These are phyloP conservation scores for Alternaria alternata DNA, from an alignment of 2,329 filamentous ascomycete species.

Conservation along the genomic window DNA sequence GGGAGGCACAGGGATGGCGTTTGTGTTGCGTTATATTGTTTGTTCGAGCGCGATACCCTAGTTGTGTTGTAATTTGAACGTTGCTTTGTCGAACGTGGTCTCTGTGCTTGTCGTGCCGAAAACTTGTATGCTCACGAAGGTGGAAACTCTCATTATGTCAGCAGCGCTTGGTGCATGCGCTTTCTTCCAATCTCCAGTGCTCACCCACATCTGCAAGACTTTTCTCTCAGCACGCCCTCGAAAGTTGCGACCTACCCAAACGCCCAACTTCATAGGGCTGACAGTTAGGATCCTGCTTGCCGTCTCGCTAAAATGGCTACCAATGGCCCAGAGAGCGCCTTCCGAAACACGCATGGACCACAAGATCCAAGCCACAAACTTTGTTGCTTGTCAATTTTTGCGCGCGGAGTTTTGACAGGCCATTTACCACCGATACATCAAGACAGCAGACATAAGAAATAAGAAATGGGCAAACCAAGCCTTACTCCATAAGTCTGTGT, in stretches of 20 bases:
- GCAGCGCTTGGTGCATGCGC: neutral
- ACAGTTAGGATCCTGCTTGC: neutral
- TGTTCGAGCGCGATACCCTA: neutral
- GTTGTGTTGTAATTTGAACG: neutral
- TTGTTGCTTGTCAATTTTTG: neutral
- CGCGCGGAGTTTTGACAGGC: neutral
- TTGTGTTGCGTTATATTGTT: neutral
- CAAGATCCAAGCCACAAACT: neutral
- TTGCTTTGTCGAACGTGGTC: neutral
- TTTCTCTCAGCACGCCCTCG: neutral
- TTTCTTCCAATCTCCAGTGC: neutral
- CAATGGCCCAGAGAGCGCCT: slow-evolving; percentile 6
- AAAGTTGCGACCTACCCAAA: neutral
- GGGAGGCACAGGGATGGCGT: neutral
- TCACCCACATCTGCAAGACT: neutral
- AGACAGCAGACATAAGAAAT: neutral
- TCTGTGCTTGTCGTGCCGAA: neutral
- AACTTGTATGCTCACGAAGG: neutral
- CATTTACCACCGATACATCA: neutral
- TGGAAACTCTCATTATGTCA: neutral
- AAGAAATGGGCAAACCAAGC: neutral
- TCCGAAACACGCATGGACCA: slow-evolving; percentile 10
- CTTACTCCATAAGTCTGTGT: too few relatives aligned
- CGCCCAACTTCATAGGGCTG: neutral
- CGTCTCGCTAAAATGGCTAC: neutral